Evolutionary conservation across 768 basidiomycete species (phyloP).

Genomic region (Chlorophyllum brunneum): DNA sequence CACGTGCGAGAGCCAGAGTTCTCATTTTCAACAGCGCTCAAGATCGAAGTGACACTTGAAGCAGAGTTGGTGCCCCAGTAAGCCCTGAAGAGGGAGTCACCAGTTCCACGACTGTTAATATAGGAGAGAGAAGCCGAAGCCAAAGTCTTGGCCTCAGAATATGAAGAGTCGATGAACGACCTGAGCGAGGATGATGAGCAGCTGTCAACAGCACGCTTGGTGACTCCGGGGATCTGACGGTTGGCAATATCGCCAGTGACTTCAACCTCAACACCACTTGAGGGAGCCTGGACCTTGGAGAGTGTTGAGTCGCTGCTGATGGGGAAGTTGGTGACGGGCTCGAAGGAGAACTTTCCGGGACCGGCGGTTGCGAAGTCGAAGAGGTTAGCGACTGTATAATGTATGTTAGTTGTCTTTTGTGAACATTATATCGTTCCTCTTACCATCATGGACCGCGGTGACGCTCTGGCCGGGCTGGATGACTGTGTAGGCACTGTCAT

Average conservation of each 20-base stretch:
- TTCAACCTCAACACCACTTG: slow-evolving; percentile 28
- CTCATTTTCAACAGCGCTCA: slow-evolving; percentile 37
- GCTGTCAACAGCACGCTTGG: slow-evolving; percentile 35
- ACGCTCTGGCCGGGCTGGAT: slow-evolving; percentile 38
- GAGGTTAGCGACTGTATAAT: slow-evolving; percentile 31
- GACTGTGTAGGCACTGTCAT: slow-evolving; percentile 34
- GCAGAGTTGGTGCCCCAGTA: slow-evolving; percentile 38
- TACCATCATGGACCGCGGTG: slow-evolving; percentile 35
- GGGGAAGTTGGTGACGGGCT: slow-evolving; percentile 35
- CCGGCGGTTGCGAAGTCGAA: slow-evolving; percentile 40
- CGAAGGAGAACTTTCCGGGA: slow-evolving; percentile 36
- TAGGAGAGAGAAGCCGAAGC: slow-evolving; percentile 30
- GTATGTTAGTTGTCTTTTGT: not conserved
- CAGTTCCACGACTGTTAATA: slow-evolving; percentile 31
- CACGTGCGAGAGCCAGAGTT: slow-evolving; percentile 36
- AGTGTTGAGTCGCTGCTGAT: slow-evolving; percentile 26
- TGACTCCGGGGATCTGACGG: slow-evolving; percentile 25
- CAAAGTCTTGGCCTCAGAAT: slow-evolving; percentile 37
- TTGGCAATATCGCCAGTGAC: slow-evolving; percentile 31
- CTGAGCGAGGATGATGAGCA: slow-evolving; percentile 31
- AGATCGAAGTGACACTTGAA: slow-evolving; percentile 29
- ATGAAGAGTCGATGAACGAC: slow-evolving; percentile 38
- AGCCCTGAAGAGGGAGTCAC: slow-evolving; percentile 33
- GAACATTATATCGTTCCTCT: not conserved
- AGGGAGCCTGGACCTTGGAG: slow-evolving; percentile 23